Percentiles rank a stretch among this genome's conserved stretches.
phyloP scores from a whole-genome alignment of 208 protist species.

The Angomonas deanei region DNA sequence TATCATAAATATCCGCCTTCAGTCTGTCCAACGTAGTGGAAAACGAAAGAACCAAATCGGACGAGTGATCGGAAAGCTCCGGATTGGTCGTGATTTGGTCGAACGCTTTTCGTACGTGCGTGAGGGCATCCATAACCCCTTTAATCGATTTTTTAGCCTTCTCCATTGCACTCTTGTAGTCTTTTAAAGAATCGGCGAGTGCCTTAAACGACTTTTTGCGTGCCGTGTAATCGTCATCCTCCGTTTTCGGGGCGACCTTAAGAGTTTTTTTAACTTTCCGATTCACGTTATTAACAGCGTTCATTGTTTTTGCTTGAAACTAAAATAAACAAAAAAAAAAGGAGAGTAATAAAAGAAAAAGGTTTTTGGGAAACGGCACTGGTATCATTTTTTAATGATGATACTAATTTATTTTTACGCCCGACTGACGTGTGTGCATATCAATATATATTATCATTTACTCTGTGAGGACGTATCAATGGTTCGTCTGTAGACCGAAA shows the following conservation, averaged over 20 bases:
- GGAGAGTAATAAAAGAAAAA: neutral
- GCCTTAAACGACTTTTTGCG: constrained; percentile 25
- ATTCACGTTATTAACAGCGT: neutral
- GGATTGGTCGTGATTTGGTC: constrained; percentile 20
- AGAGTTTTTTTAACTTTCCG: constrained; percentile 7
- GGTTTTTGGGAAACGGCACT: no score
- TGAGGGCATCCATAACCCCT: constrained; percentile 21
- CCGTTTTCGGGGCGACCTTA: constrained; percentile 32
- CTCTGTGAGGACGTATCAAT: neutral
- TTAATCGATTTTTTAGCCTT: constrained; percentile 30
- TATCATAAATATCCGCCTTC: constrained; percentile 10
- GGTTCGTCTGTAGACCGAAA: neutral
- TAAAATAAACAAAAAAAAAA: constrained; percentile 5
- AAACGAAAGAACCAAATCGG: constrained; percentile 21
- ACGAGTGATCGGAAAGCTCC: constrained; percentile 15
- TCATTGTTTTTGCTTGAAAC: no score
- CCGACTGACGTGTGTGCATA: no score
- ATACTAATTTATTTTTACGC: no score
- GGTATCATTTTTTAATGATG: no score
- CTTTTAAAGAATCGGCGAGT: constrained; percentile 16
- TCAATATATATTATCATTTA: no score
- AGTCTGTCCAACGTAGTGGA: constrained; percentile 25
- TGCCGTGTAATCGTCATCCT: constrained; percentile 39
- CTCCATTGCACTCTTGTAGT: constrained; percentile 40
- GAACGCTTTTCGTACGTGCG: constrained; percentile 28